Conservation (phyloP, 257 asterid species). For the Sherardia arvensis region DNA sequence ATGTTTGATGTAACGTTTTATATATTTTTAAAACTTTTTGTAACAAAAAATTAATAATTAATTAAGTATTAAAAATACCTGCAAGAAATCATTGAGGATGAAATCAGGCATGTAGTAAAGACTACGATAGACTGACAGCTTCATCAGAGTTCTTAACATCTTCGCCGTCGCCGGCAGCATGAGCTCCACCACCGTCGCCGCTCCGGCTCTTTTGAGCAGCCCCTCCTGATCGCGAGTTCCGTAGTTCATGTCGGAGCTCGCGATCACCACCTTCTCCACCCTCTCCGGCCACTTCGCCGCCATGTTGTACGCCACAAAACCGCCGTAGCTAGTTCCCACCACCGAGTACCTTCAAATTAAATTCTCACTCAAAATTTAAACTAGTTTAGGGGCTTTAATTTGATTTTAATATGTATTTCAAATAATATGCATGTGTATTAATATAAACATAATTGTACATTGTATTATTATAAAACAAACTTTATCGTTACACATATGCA, state of each 20-base stretch:
- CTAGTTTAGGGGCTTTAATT: too few relatives aligned
- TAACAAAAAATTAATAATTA: too few relatives aligned
- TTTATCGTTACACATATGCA: too few relatives aligned
- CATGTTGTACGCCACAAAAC: slow-evolving; percentile 70
- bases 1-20: not conserved
- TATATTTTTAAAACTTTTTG: too few relatives aligned
- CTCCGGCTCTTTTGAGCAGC: slow-evolving; percentile 37
- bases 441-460: too few relatives aligned
- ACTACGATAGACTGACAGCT: slow-evolving; percentile 21
- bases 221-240: slow-evolving; percentile 33
- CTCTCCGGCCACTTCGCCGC: slow-evolving; percentile 61
- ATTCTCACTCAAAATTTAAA: too few relatives aligned
- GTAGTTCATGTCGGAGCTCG: slow-evolving; percentile 68
- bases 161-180: slow-evolving; percentile 44
- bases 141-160: slow-evolving; percentile 29
- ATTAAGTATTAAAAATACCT: slow-evolving; percentile 13
- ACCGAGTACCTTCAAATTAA: slow-evolving; percentile 30
- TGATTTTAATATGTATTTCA: too few relatives aligned
- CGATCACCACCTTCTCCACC: slow-evolving; percentile 78
- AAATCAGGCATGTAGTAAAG: slow-evolving; percentile 51
- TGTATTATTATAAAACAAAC: too few relatives aligned
- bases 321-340: slow-evolving; percentile 85
- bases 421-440: too few relatives aligned
- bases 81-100: slow-evolving; percentile 45
- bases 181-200: slow-evolving; percentile 39